Evolutionary conservation across 306 rosid species (phyloP).

Genomic region (Pyrus pyrifolia): DNA sequence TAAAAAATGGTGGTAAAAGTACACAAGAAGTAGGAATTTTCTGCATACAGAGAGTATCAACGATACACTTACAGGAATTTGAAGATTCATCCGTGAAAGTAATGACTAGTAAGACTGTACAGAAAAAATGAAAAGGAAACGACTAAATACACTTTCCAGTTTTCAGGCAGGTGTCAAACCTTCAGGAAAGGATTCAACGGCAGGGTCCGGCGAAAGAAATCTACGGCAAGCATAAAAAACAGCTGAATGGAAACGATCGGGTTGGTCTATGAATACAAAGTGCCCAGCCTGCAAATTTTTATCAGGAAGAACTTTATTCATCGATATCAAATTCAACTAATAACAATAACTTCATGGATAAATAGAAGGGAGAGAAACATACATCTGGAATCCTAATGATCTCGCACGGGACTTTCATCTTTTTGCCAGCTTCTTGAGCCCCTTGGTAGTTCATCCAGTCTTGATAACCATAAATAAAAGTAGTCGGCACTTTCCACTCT

Average conservation of each 20-base stretch:
- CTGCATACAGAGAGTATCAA: not conserved
- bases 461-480: slow-evolving; percentile 78
- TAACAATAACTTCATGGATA: not conserved
- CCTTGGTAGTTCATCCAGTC: slow-evolving; percentile 93
- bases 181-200: slow-evolving; percentile 54
- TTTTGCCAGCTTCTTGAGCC: slow-evolving; percentile 87
- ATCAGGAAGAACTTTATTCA: not conserved
- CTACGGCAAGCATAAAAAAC: slow-evolving; percentile 70
- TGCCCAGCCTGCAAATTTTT: slow-evolving; percentile 70
- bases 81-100: not conserved
- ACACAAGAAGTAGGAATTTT: not conserved
- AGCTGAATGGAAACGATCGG: slow-evolving; percentile 71
- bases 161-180: slow-evolving; percentile 55
- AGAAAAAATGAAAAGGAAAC: not conserved
- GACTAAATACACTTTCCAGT: slow-evolving; percentile 18
- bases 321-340: not conserved
- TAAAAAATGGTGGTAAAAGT: not conserved
- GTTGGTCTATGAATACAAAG: slow-evolving; percentile 80
- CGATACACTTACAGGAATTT: not conserved
- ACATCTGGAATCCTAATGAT: slow-evolving; percentile 92
- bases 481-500: slow-evolving; percentile 94
- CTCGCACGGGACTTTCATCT: slow-evolving; percentile 88
- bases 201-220: slow-evolving; percentile 54
- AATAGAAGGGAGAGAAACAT: slow-evolving; percentile 9
- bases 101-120: not conserved